Base-by-base conservation (phyloP, 768 basidiomycete genomes). In the Boletus pseudopeckii region DNA sequence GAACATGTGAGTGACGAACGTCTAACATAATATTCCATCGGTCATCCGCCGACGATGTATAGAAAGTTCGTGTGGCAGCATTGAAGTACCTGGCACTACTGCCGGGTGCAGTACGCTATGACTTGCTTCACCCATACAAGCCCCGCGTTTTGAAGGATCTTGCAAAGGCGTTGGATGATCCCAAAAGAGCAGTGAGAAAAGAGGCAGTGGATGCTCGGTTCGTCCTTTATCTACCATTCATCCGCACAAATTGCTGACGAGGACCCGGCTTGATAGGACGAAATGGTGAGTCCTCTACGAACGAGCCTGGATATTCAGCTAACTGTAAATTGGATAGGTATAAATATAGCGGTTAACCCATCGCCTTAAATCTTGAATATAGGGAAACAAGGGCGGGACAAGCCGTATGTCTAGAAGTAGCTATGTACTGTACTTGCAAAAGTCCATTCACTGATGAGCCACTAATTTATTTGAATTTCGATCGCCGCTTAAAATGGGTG, bases 191-290 rank as follows among this genome's bases (percentile, higher is more conserved):
- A 2, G 94, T 99, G 8, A 78, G 97, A 49, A 86, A 83, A 62
- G 91, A 90, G 63, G 96, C 94, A 1, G 97, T 98, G 3, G 85
- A 92, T 60, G 87, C 92, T 33, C 64, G 87, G 80, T 78, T 60
- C 28, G 72, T 50, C 40, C 14, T 33, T 48, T 47, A 17, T 48
- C 28, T 32, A 11, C 3, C 5, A 11, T 8, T 38, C 3, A 5
- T 9, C 7, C 38, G 5, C 13, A 8, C 17, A 9, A 36, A 43
- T 24, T 42, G 30, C 40, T 61, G 26, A 67, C n/a, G 24, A 47
- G 17, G 10, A 28, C 37, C 22, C 9, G 26, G 39, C 41, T 45
- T n/a, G 37, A 45, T 43, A 69, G 68, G 54, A 69, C 68, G 20
- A 71, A 60, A 44, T 69, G 68, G 68, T 62, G 17, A 45, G 63